These are phyloP conservation scores for Torrubiellomyces zombiae DNA, from an alignment of 2,329 filamentous ascomycete genomes.

Conservation along the genomic window DNA sequence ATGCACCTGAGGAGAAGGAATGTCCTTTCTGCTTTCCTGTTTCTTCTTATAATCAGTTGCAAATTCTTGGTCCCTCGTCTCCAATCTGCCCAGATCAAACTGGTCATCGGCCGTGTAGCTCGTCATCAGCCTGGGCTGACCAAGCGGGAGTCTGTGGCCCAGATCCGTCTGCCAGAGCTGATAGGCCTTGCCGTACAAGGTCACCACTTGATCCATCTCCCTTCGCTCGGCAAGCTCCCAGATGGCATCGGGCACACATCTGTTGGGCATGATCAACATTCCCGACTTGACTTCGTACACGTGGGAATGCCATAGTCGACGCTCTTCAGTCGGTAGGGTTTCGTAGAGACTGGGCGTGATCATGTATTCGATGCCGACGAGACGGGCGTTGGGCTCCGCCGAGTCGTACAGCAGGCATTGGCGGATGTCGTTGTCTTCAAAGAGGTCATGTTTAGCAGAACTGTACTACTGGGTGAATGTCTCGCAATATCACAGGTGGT, in stretches of 20 bases:
- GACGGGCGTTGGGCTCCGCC: constrained; percentile 44
- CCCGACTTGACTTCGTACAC: constrained; percentile 61
- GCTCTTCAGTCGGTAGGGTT: constrained; percentile 48
- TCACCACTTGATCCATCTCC: constrained; percentile 63
- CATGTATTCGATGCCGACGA: constrained; percentile 85
- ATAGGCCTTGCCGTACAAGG: constrained; percentile 68
- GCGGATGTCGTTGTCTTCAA: constrained; percentile 42
- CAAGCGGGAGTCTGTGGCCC: constrained; percentile 41
- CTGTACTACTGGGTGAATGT: too few relatives aligned
- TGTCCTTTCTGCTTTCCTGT: constrained; percentile 23
- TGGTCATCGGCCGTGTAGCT: constrained; percentile 33
- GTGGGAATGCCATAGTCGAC: constrained; percentile 64
- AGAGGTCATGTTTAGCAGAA: background rate
- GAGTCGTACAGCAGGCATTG: constrained; percentile 79
- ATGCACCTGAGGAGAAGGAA: constrained; percentile 26
- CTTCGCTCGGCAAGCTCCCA: constrained; percentile 66
- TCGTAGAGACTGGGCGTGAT: constrained; percentile 53
- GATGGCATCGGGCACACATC: constrained; percentile 35
- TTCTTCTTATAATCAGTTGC: constrained; percentile 28
- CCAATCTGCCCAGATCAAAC: constrained; percentile 28
- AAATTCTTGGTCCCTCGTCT: constrained; percentile 28
- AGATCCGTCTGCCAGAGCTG: constrained; percentile 77
- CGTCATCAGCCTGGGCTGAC: constrained; percentile 36
- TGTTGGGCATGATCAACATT: constrained; percentile 63
- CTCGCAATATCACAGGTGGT: constrained; percentile 3